Base-by-base conservation (phyloP, 2,329 filamentous ascomycete genomes). In the Trichoderma sp. region DNA sequence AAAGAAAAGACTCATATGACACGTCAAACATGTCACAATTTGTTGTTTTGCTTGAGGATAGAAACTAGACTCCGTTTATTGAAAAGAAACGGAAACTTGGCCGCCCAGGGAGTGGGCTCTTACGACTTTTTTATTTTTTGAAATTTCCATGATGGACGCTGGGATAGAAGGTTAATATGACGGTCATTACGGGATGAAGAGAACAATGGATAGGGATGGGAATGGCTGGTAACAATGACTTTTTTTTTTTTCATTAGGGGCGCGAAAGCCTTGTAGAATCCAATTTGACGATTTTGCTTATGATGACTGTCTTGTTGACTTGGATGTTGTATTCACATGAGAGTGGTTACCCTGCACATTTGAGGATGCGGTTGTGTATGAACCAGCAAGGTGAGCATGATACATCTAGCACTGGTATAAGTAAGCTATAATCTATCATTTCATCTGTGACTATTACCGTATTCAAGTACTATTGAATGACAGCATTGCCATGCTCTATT, bases 1-100 rank as follows among this genome's bases (percentile, higher is more conserved):
- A 32, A 20, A 32, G 13, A 7, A 15, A 12, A 20, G 4, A 32
- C 32, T 59, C 17, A 36, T 17, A n/a, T 28, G 63, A 30, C 32
- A 20, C 11, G 20, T 28, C 11, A 6, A 55, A 28, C 20, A 23
- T 58, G 65, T 17, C 32, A 39, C 36, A n/a, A 17, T n/a, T 53
- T 32, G n/a, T 53, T 34, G 47, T 69, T 69, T 53, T 53, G 66
- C 50, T 65, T 58, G 28, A 71, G 36, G 61, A 66, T 66, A 71
- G 61, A 71, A 34, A 66, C 68, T 69, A 69, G 66, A 69, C 66
- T 36, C 66, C 57, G 66, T 61, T 43, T 69, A 23, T n/a, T 12
- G 57, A 36, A 23, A 53, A 50, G 28, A 43, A 43, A 62, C 28
- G 66, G 66, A 57, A 50, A 28, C 57, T 28, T 20, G 36, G 26